Conservation (phyloP, 1,284 basidiomycete genomes). For the Malassezia sp. region DNA sequence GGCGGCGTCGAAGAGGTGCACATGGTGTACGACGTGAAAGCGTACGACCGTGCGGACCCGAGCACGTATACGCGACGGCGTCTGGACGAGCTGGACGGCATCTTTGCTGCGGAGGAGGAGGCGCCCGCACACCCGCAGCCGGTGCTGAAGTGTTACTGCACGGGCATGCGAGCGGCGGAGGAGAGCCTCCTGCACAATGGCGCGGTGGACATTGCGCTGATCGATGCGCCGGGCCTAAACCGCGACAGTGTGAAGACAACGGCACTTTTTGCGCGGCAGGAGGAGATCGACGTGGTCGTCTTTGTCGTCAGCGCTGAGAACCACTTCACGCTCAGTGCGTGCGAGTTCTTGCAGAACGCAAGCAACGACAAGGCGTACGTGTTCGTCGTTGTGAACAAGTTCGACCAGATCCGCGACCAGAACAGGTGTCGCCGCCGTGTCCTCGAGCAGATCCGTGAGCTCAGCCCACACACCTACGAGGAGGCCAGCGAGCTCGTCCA, state of each 20-base stretch:
- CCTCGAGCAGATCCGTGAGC: slow-evolving; percentile 83
- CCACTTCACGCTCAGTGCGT: slow-evolving; percentile 91
- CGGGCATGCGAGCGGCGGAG: slow-evolving; percentile 27
- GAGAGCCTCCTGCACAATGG: slow-evolving; percentile 61
- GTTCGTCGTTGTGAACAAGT: slow-evolving; percentile 98
- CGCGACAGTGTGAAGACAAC: slow-evolving; percentile 92
- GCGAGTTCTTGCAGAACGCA: slow-evolving; percentile 85
- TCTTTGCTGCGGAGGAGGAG: slow-evolving; percentile 66
- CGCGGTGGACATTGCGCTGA: slow-evolving; percentile 91
- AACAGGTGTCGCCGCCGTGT: slow-evolving; percentile 79
- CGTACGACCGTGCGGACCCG: slow-evolving; percentile 64
- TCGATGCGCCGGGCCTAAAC: slow-evolving; percentile 95
- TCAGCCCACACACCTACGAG: slow-evolving; percentile 81
- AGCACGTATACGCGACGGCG: slow-evolving; percentile 63
- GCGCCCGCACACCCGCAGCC: slow-evolving; percentile 25
- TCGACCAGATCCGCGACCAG: slow-evolving; percentile 88
- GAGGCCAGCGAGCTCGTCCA: slow-evolving; percentile 89
- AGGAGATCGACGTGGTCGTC: slow-evolving; percentile 96
- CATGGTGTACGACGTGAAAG: slow-evolving; percentile 50
- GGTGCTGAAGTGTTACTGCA: slow-evolving; percentile 48
- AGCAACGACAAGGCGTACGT: slow-evolving; percentile 95
- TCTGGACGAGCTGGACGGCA: slow-evolving; percentile 64
- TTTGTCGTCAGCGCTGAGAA: slow-evolving; percentile 98
- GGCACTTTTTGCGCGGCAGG: slow-evolving; percentile 85
- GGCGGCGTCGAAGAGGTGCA: slow-evolving; percentile 70